A percentile compares a stretch with the other conserved stretches of the same genome.
Evolutionary conservation across 139 green algal species (phyloP).

Genomic region (Coelastrella sp.): DNA sequence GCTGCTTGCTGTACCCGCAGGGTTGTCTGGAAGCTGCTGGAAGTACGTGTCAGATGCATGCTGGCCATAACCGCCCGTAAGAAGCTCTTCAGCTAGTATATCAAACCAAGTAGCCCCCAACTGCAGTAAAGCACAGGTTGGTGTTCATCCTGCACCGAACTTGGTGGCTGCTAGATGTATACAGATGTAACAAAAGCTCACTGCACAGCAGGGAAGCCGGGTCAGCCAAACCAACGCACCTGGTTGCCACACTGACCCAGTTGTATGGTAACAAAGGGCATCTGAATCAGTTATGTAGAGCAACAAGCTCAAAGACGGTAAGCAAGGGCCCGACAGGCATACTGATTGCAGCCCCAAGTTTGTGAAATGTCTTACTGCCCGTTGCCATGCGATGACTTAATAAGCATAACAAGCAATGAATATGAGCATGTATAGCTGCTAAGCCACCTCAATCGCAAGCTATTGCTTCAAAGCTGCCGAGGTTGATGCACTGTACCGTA

Average conservation of each 20-base stretch:
- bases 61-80: conserved; percentile 38
- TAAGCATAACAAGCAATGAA: no score
- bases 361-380: no score
- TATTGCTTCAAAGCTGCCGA: no score
- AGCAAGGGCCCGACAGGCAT: no score
- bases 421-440: no score
- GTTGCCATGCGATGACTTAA: no score
- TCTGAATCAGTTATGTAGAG: conserved; percentile 43
- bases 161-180: not conserved
- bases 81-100: conserved; percentile 66
- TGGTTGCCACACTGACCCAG: conserved; percentile 91
- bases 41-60: conserved; percentile 65
- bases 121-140: conserved; percentile 40
- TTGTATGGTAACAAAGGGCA: conserved; percentile 84
- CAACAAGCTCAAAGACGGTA: no score
- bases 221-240: conserved; percentile 16
- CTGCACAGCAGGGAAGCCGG: not conserved
- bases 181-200: not conserved
- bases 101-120: conserved; percentile 79
- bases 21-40: conserved; percentile 19
- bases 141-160: not conserved
- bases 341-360: no score
- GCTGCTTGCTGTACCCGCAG: not conserved
- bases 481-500: no score
- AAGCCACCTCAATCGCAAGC: no score